Evolutionary conservation across 805 yeast genomes (phyloP).

Genomic region (Pichia phayaonensis): DNA sequence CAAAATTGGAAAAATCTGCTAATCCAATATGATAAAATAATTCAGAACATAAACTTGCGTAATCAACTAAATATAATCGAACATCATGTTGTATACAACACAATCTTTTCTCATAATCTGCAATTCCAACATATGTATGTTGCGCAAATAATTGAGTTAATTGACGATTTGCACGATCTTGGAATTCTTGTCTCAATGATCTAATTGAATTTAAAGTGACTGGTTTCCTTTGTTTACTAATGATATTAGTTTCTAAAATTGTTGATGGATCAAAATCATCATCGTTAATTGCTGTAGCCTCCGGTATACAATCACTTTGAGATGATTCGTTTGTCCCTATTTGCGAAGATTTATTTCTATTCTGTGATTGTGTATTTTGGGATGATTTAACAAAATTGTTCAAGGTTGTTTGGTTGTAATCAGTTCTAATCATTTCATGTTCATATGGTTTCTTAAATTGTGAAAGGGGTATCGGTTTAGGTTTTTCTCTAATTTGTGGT

Average conservation of each 20-base stretch:
- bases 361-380: not conserved
- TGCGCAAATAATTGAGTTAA: slow-evolving; percentile 64
- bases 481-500: not conserved
- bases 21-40: slow-evolving; percentile 78
- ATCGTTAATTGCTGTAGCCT: not conserved
- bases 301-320: not conserved
- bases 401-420: slow-evolving; percentile 52
- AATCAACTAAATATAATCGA: slow-evolving; percentile 70
- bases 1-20: slow-evolving; percentile 76
- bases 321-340: not conserved
- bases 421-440: slow-evolving; percentile 64
- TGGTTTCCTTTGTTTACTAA: slow-evolving; percentile 3
- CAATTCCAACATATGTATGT: slow-evolving; percentile 73
- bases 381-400: slow-evolving; percentile 28
- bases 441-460: slow-evolving; percentile 41
- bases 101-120: slow-evolving; percentile 61
- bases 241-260: slow-evolving; percentile 2
- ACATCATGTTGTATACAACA: slow-evolving; percentile 84
- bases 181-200: slow-evolving; percentile 46
- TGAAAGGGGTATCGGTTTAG: slow-evolving; percentile 8
- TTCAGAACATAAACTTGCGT: slow-evolving; percentile 57
- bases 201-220: slow-evolving; percentile 25
- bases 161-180: slow-evolving; percentile 36
- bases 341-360: not conserved
- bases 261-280: not conserved